Conservation (phyloP, 2,329 filamentous ascomycete genomes). For the Diplocarpon mali region DNA sequence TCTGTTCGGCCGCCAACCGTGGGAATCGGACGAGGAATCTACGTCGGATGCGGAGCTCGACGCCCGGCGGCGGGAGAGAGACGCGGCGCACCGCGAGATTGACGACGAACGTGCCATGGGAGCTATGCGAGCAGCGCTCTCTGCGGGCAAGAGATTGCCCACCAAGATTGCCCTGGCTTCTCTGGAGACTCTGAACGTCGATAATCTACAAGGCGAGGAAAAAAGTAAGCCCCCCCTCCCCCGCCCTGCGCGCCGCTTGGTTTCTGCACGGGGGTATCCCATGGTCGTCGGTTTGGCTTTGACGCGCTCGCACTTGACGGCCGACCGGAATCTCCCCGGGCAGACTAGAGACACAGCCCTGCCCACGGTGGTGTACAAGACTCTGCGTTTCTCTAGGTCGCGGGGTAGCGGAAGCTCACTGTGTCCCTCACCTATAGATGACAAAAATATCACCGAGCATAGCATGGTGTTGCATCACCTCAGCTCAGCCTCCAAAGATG, state of each 20-base stretch:
- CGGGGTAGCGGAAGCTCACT: no score
- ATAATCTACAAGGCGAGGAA: constrained; percentile 20
- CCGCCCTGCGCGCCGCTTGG: neutral
- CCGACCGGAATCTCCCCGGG: no score
- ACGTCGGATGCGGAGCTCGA: constrained; percentile 11
- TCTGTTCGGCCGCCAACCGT: neutral
- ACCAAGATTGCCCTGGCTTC: constrained; percentile 23
- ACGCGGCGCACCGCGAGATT: constrained; percentile 7
- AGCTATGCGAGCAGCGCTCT: constrained; percentile 16
- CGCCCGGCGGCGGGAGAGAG: constrained; percentile 8
- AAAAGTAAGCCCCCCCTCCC: constrained; percentile 18
- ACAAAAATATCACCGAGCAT: no score
- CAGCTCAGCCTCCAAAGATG: neutral
- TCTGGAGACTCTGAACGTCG: constrained; percentile 22
- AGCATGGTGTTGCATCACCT: no score
- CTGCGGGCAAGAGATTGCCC: constrained; percentile 19
- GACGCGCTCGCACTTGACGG: no score
- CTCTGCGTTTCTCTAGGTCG: no score
- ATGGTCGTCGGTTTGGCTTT: no score
- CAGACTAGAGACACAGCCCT: no score
- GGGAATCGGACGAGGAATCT: neutral
- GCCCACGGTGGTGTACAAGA: no score
- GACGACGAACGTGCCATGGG: constrained; percentile 18
- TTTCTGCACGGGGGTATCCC: neutral
- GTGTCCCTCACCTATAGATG: no score